Evolutionary conservation across 2,329 filamentous ascomycete genomes (phyloP).

Genomic region (Pyrenophora graminea): DNA sequence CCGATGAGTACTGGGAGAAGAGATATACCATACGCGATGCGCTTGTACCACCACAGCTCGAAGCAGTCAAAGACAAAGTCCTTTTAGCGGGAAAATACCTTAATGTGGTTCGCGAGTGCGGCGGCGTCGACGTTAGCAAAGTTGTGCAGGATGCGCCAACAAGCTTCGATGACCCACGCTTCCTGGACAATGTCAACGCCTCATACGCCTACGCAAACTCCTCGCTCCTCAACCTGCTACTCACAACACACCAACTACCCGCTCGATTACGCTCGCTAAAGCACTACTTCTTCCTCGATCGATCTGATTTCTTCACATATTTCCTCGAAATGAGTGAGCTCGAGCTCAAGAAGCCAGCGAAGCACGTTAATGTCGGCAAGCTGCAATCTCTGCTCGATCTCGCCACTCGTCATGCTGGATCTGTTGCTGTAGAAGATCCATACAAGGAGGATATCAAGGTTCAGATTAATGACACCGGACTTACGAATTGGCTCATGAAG

Average conservation of each 20-base stretch:
- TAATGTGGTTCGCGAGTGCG: conserved; percentile 96
- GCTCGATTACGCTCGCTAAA: conserved; percentile 87
- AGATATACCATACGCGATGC: conserved; percentile 92
- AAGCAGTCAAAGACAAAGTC: conserved; percentile 90
- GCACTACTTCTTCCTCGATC: conserved; percentile 98
- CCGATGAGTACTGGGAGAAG: conserved; percentile 98
- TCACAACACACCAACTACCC: conserved; percentile 90
- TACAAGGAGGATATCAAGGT: conserved; percentile 99
- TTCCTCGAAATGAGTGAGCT: conserved; percentile 91
- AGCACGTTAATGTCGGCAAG: conserved; percentile 87
- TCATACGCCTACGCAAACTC: conserved; percentile 96
- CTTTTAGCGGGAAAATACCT: conserved; percentile 95
- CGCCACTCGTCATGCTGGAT: conserved; percentile 93
- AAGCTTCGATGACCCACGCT: conserved; percentile 88
- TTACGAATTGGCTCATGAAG: conserved; percentile 92
- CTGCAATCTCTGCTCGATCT: conserved; percentile 94
- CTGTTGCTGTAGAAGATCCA: conserved; percentile 87
- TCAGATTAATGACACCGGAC: conserved; percentile 90
- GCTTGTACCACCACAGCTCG: conserved; percentile 88
- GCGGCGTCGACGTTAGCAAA: conserved; percentile 91
- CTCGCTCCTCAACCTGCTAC: conserved; percentile 83
- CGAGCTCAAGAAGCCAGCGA: conserved; percentile 87
- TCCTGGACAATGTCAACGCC: conserved; percentile 92
- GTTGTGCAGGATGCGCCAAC: conserved; percentile 84
- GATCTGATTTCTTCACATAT: conserved; percentile 97